phyloP scores from a whole-genome alignment of 1,284 basidiomycete species.

The Ustilago lituana region DNA sequence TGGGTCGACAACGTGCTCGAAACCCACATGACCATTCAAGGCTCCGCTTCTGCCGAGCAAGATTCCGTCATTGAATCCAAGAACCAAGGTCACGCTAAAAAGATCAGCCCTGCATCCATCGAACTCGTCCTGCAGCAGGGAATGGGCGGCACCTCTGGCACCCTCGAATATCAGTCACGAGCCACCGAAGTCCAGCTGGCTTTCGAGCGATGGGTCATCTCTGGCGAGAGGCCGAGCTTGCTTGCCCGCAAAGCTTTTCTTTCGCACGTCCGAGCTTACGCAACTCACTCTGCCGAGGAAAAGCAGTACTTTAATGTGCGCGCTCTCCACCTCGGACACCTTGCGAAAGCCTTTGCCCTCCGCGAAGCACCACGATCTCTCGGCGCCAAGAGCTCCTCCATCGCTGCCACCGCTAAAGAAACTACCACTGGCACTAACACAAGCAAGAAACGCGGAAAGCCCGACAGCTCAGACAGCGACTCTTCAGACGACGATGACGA shows the following conservation, averaged over 20 bases:
- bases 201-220: constrained; percentile 92
- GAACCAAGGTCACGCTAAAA: constrained; percentile 17
- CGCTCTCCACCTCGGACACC: constrained; percentile 90
- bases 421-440: constrained; percentile 7
- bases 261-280: constrained; percentile 94
- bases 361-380: constrained; percentile 87
- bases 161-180: constrained; percentile 80
- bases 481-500: constrained; percentile 10
- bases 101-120: constrained; percentile 35
- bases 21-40: constrained; percentile 30
- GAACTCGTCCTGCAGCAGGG: constrained; percentile 71
- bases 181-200: constrained; percentile 96
- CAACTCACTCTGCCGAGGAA: constrained; percentile 93
- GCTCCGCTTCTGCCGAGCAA: neutral
- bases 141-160: constrained; percentile 74
- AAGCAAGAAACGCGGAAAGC: constrained; percentile 7
- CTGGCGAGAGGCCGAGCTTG: constrained; percentile 77
- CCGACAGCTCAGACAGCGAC: constrained; percentile 5
- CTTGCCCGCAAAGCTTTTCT: constrained; percentile 86
- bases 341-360: constrained; percentile 94
- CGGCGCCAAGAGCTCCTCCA: constrained; percentile 26
- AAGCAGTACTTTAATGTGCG: constrained; percentile 96
- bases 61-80: constrained; percentile 11
- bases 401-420: constrained; percentile 12
- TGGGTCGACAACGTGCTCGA: constrained; percentile 85